Evolutionary conservation across 306 rosid species (phyloP).

Genomic region (Citrullus mucosospermus): DNA sequence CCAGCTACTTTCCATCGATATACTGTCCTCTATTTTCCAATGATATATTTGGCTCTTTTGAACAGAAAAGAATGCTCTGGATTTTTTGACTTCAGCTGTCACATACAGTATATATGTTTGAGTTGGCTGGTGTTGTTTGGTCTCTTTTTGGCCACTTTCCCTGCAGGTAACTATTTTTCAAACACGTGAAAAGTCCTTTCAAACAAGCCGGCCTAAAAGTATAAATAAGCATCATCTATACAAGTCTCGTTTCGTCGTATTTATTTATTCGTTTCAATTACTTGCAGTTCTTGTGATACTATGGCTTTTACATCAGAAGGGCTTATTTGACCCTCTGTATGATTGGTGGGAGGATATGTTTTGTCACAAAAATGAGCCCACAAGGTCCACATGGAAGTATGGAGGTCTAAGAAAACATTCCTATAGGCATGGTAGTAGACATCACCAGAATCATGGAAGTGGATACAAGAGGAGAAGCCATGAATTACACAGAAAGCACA

Average conservation of each 20-base stretch:
- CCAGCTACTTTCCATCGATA: not conserved
- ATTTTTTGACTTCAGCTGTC: slow-evolving; percentile 81
- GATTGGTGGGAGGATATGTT: slow-evolving; percentile 78
- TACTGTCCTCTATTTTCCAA: not conserved
- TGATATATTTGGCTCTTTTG: slow-evolving; percentile 1
- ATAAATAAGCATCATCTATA: too few relatives aligned
- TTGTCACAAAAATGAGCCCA: slow-evolving; percentile 13
- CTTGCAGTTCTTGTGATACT: slow-evolving; percentile 54
- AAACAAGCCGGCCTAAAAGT: too few relatives aligned
- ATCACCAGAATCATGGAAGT: slow-evolving; percentile 27
- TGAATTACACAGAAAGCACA: slow-evolving; percentile 28
- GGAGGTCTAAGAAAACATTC: slow-evolving; percentile 19
- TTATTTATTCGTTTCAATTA: not conserved
- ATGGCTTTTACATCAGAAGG: slow-evolving; percentile 77
- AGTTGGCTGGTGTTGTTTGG: slow-evolving; percentile 79
- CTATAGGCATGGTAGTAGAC: slow-evolving; percentile 15
- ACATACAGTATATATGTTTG: slow-evolving; percentile 77
- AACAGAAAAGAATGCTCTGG: slow-evolving; percentile 64
- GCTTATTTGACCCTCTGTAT: slow-evolving; percentile 80
- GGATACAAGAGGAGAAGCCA: slow-evolving; percentile 30
- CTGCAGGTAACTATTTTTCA: slow-evolving; percentile 39
- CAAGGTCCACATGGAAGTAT: slow-evolving; percentile 14
- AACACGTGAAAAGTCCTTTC: not conserved
- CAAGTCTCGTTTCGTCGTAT: too few relatives aligned
- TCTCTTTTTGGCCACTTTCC: slow-evolving; percentile 59